These are phyloP conservation scores for Colletotrichum theobromicola DNA, from an alignment of 2,329 filamentous ascomycete genomes.

Conservation along the genomic window DNA sequence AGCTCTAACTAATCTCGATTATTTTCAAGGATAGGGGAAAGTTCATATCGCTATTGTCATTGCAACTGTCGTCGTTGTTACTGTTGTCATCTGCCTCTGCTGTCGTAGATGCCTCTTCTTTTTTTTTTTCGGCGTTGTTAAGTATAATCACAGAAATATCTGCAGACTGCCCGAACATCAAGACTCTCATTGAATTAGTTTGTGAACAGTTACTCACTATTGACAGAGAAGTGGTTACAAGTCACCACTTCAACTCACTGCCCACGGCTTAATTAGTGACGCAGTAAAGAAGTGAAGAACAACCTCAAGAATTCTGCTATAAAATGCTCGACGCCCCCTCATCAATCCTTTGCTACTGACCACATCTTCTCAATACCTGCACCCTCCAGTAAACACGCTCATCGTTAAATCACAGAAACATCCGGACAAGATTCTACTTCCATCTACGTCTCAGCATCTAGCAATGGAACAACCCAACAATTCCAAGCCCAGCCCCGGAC, in stretches of 20 bases:
- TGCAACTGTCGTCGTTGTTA: background rate
- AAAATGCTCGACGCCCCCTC: background rate
- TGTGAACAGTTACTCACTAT: background rate
- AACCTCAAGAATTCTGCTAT: background rate
- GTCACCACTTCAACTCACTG: background rate
- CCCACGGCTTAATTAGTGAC: background rate
- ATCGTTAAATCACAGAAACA: background rate
- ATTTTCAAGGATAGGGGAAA: background rate
- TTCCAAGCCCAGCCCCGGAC: background rate
- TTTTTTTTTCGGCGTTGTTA: background rate
- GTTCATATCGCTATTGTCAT: background rate
- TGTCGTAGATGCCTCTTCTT: background rate
- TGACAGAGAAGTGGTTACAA: background rate
- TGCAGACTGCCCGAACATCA: background rate
- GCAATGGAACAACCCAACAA: background rate
- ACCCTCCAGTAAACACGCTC: background rate
- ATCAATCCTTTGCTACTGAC: background rate
- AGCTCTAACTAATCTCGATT: background rate
- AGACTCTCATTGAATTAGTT: rapidly evolving
- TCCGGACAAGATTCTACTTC: background rate
- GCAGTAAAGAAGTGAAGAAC: background rate
- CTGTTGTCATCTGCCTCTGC: background rate
- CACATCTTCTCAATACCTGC: background rate
- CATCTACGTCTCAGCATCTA: background rate
- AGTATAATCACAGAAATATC: background rate